Percentiles rank a stretch among this genome's conserved stretches.
Conservation (phyloP, 257 asterid species). For the Lycium barbarum region DNA sequence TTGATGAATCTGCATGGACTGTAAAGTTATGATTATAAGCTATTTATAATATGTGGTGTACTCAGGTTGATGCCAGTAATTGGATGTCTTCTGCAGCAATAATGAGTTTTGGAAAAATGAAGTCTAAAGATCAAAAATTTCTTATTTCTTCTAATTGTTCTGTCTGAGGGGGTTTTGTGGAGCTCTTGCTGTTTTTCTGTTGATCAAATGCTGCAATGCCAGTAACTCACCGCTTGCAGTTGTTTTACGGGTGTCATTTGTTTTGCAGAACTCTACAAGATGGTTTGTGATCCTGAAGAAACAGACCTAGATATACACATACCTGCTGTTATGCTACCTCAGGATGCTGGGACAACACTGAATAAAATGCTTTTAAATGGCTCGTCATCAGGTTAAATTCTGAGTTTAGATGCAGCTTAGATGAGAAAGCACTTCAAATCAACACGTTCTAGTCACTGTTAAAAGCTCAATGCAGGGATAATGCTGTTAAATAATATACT, state of each 20-base stretch:
- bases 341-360: slow-evolving; percentile 77
- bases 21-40: not conserved
- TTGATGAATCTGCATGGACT: not conserved
- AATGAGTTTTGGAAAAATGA: not conserved
- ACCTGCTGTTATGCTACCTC: slow-evolving; percentile 88
- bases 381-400: slow-evolving; percentile 76
- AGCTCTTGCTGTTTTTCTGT: slow-evolving; percentile 12
- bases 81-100: not conserved
- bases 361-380: slow-evolving; percentile 70
- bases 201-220: not conserved
- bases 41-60: not conserved
- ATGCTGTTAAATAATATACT: slow-evolving; percentile 1
- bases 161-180: not conserved
- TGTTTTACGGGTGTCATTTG: slow-evolving; percentile 31
- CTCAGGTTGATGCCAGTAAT: not conserved
- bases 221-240: not conserved
- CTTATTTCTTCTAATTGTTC: not conserved
- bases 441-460: slow-evolving; percentile 19
- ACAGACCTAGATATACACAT: slow-evolving; percentile 82
- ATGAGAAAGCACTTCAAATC: not conserved
- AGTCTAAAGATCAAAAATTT: not conserved
- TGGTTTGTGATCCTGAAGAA: slow-evolving; percentile 94
- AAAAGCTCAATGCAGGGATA: not conserved
- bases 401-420: slow-evolving; percentile 8
- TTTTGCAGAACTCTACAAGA: slow-evolving; percentile 88